phyloP scores from a whole-genome alignment of 2,329 filamentous ascomycete genomes.

The Chrysoporthe deuterocubensis region DNA sequence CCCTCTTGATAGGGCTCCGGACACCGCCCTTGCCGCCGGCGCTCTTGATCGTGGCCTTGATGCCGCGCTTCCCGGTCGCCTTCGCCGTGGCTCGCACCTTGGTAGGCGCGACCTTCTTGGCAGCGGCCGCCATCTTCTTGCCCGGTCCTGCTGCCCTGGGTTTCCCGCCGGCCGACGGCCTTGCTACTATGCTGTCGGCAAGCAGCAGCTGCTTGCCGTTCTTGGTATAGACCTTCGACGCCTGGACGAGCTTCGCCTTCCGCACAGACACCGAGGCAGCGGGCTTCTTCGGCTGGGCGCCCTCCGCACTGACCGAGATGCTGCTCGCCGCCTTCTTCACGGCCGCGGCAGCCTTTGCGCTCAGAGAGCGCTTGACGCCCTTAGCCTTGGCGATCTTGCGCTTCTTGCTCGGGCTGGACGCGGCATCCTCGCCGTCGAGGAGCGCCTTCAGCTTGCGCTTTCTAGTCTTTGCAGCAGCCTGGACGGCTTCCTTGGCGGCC shows the following conservation, averaged over 20 bases:
- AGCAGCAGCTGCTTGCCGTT: slow-evolving; percentile 28
- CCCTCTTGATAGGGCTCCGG: background rate
- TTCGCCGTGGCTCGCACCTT: background rate
- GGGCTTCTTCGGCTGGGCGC: slow-evolving; percentile 22
- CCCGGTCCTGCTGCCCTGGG: slow-evolving; percentile 2
- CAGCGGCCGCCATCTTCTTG: slow-evolving; percentile 9
- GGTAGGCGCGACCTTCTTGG: slow-evolving; percentile 13
- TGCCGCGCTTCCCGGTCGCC: slow-evolving; percentile 6
- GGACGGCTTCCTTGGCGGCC: slow-evolving; percentile 32
- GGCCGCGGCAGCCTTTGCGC: slow-evolving; percentile 40
- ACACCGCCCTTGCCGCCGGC: background rate
- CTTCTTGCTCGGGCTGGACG: slow-evolving; percentile 45
- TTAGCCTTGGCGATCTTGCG: slow-evolving; percentile 50
- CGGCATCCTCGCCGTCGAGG: slow-evolving; percentile 46
- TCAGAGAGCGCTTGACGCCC: slow-evolving; percentile 40
- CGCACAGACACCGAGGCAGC: slow-evolving; percentile 19
- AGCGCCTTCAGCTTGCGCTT: slow-evolving; percentile 63
- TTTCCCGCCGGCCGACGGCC: slow-evolving; percentile 9
- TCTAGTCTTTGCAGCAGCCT: slow-evolving; percentile 42
- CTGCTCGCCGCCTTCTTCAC: slow-evolving; percentile 47
- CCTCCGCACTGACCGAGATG: slow-evolving; percentile 44
- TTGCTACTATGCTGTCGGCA: slow-evolving; percentile 25
- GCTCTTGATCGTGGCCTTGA: slow-evolving; percentile 20
- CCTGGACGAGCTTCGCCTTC: slow-evolving; percentile 27
- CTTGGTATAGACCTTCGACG: slow-evolving; percentile 28